These are phyloP conservation scores for Cutaneotrichosporon sp. DNA, from an alignment of 1,284 basidiomycete species.

Conservation along the genomic window DNA sequence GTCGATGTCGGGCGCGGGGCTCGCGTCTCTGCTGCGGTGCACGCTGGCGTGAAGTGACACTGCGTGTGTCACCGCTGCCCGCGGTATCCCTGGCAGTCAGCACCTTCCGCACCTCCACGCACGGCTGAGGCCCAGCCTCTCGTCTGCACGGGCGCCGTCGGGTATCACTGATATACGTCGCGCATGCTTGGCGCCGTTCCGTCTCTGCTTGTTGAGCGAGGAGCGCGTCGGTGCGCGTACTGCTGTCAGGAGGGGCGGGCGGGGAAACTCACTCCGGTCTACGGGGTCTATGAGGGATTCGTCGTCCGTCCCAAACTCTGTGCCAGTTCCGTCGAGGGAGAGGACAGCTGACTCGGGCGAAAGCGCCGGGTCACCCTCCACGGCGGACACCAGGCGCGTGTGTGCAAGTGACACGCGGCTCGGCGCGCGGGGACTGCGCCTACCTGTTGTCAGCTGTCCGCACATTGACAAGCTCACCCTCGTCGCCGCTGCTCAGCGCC, in stretches of 20 bases:
- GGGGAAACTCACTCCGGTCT: slow-evolving; percentile 31
- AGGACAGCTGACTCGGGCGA: background rate
- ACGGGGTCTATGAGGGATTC: background rate
- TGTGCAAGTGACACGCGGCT: background rate
- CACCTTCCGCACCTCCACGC: slow-evolving; percentile 12
- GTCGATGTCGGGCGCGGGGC: background rate
- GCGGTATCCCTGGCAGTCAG: slow-evolving; percentile 39
- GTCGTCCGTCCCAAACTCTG: slow-evolving; percentile 3
- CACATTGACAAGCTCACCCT: background rate
- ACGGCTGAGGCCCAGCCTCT: slow-evolving; percentile 40
- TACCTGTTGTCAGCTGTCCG: background rate
- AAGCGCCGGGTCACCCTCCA: background rate
- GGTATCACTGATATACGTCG: slow-evolving; percentile 25
- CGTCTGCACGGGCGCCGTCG: slow-evolving; percentile 10
- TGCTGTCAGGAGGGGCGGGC: background rate
- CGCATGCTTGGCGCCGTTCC: background rate
- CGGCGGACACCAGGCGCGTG: background rate
- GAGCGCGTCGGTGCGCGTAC: slow-evolving; percentile 24
- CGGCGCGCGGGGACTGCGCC: background rate
- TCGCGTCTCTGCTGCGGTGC: background rate
- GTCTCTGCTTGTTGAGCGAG: slow-evolving; percentile 15
- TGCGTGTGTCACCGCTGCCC: slow-evolving; percentile 40
- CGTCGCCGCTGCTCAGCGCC: slow-evolving; percentile 9
- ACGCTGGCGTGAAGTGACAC: slow-evolving; percentile 30
- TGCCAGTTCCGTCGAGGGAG: background rate